A percentile compares a stretch with the other conserved stretches of the same genome.
Conservation (phyloP, 305 asterid species). For the Fraxinus latifolia region DNA sequence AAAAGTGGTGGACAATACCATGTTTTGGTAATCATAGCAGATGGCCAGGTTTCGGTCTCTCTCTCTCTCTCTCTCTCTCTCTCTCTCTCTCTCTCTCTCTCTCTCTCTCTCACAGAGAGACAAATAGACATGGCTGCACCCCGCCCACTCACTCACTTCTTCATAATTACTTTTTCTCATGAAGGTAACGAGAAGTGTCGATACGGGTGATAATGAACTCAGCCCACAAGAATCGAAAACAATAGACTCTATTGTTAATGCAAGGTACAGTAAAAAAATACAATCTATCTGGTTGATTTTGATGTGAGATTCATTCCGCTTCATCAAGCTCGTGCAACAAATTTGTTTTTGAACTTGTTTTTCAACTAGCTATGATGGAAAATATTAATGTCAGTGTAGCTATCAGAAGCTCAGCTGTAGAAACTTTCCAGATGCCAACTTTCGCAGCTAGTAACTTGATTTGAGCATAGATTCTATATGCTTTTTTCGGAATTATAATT, state of each 20-base stretch:
- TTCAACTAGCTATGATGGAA: not conserved
- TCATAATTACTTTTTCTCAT: constrained; percentile 24
- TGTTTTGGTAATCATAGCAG: constrained; percentile 81
- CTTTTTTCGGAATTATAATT: constrained; percentile 4
- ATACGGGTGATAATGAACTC: constrained; percentile 48
- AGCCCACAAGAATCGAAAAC: constrained; percentile 71
- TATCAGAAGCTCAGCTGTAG: constrained; percentile 6
- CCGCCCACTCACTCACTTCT: constrained; percentile 10
- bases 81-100: not conserved
- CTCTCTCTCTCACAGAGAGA: not conserved
- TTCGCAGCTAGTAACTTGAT: not conserved
- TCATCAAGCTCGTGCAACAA: not conserved
- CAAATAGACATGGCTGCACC: constrained; percentile 6
- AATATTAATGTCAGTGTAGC: constrained; percentile 5
- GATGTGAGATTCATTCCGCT: not conserved
- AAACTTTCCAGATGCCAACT: not conserved
- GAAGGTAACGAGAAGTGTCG: constrained; percentile 72
- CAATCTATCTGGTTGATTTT: constrained; percentile 9
- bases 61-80: not conserved
- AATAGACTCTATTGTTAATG: constrained; percentile 62
- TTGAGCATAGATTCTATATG: constrained; percentile 9
- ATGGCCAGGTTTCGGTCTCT: constrained; percentile 61
- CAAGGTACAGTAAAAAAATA: constrained; percentile 44
- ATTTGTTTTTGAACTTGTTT: not conserved
- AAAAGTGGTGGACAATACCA: constrained; percentile 76